Evolutionary conservation across 1,139 yeast genomes (phyloP), one percentile per base, ranked within the genome.

Genomic region (Pichia sp.): DNA sequence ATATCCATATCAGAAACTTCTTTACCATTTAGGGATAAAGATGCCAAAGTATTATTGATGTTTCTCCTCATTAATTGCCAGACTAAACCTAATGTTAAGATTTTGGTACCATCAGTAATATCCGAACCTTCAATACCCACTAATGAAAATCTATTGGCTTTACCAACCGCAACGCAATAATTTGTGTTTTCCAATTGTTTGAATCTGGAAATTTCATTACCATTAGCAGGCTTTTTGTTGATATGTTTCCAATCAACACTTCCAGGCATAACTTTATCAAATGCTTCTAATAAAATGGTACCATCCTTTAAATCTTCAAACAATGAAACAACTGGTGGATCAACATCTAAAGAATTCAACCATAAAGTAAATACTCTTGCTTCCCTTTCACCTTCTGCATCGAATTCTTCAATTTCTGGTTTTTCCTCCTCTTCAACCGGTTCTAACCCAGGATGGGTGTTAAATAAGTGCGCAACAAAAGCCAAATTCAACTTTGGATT

Each of bases 41-140:
- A 75, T 47, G 85, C 73, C 61, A 92, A 76, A 1, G 98, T 92
- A 53, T 81, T 77, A 49, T 82, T 82, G 56, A 92, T 92, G 66
- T 92, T 92, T 64, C 95, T 81, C 65, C 98, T 82, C 99, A 92
- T 92, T 59, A 92, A 75, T 71, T 92, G 99, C 99, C 99, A 92
- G 36, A 92, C 97, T 50, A 92, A 76, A n/a, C 95, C 98, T 56
- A 94, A 74, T 0, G 95, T 87, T 55, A 94, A 75, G 44, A 94
- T 73, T 61, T 85, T 86, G 61, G 84, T 84, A 54, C 97, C 97
- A 64, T 92, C 98, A 40, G 87, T 85, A 55, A 92, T 92, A 66
- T 92, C 98, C 5, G 96, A 87, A 43, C 99, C 99, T 65, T 92
- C 98, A 54, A 92, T 94, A 55, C 98, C 98, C 42, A 92, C 99